Evolutionary conservation across 495 filamentous ascomycete species (phyloP), one percentile per base, ranked within the genome.

Genomic region (Lentithecium fluviatile): DNA sequence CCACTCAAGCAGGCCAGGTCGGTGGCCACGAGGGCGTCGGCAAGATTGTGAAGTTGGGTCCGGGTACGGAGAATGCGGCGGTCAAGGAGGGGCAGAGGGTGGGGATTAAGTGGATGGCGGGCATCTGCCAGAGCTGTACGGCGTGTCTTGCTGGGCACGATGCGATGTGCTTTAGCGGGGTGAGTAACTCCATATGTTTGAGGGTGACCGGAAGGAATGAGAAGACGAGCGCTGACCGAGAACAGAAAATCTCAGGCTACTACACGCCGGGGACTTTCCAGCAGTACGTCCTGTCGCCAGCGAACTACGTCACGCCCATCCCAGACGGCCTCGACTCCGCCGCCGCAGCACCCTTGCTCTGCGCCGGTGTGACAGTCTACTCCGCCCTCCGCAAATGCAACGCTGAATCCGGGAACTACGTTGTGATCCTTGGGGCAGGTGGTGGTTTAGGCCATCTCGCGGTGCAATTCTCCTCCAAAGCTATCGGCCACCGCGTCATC

Each of bases 261-360:
- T 80, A 80, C 60, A 75, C 76, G 25, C 85, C 85, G 0, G 86
- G 86, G 32, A 90, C 85, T 23, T 89, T 90, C 72, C 85, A 88
- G 70, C 83, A 88, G 70, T 90, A 88, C 66, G 79, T 80, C n/a
- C 57, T 87, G 1, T 80, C 79, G 0, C 82, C 84, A 6, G 84
- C 84, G 4, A 80, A 80, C 66, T 76, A 88, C 64, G 85, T 88
- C 20, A 88, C 85, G 1, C 84, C 83, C 1, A 86, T 89, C 69
- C 87, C 87, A 6, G 85, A 87, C 4, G 73, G 67, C 5, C 72
- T 88, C 5, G 69, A 71, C 12, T 83, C 80, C 2, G 83, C 78
- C 36, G 72, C 78, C 15, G 86, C 85, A 8, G 86, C 86, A 0
- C 86, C 86, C 6, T 79, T 77, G 66, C 72, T 75, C 52, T 76